phyloP scores from a whole-genome alignment of 768 basidiomycete genomes.

The Trametes coccinea region DNA sequence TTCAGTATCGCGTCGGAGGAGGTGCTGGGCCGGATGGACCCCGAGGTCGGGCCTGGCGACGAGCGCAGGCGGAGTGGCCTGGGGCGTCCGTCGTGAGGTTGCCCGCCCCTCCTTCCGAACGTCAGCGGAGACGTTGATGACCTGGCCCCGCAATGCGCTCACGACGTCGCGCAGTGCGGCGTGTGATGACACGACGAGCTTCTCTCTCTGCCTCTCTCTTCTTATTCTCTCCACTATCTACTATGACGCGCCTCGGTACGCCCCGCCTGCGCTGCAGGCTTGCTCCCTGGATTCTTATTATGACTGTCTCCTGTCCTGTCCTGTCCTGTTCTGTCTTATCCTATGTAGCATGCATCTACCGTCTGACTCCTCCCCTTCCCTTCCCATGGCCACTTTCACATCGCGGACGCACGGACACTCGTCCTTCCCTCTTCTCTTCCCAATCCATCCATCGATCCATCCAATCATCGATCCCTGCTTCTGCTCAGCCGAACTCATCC shows the following conservation, averaged over 20 bases:
- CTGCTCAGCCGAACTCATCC: no score
- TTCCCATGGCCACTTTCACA: neutral
- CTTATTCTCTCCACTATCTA: no score
- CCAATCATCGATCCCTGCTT: no score
- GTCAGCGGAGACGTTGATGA: no score
- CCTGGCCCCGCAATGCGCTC: neutral
- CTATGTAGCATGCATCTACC: slow-evolving; percentile 24
- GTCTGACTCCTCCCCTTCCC: neutral
- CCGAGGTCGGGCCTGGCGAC: slow-evolving; percentile 31
- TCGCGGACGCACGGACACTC: slow-evolving; percentile 7
- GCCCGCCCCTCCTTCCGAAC: no score
- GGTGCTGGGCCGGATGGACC: slow-evolving; percentile 57
- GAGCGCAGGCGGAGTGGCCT: slow-evolving; percentile 23
- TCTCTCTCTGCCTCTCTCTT: no score
- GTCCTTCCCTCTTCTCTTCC: no score
- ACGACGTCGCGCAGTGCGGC: neutral
- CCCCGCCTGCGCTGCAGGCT: neutral
- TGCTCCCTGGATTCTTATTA: neutral
- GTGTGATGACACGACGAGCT: neutral
- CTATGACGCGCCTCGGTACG: neutral
- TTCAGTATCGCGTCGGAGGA: slow-evolving; percentile 47
- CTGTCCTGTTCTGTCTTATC: slow-evolving; percentile 9
- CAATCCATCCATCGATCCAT: no score
- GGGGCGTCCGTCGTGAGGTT: slow-evolving; percentile 4
- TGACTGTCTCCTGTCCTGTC: neutral